phyloP scores from a whole-genome alignment of 352 stramenopile species.

The Globisporangium polare region DNA sequence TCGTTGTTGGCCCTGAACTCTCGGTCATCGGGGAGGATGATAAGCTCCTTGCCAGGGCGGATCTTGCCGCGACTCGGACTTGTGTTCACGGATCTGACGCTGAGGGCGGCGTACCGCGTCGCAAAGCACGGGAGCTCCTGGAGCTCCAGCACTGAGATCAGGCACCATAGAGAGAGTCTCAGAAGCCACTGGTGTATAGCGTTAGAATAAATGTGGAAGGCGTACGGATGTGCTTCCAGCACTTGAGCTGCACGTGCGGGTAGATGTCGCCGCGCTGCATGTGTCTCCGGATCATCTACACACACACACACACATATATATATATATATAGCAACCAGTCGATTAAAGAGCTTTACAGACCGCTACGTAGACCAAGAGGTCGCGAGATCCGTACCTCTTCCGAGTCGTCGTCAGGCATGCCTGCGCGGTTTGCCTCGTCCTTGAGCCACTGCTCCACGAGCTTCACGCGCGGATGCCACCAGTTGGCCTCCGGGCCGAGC shows the following conservation, averaged over 20 bases:
- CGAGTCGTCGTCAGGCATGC: conserved; percentile 62
- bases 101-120: conserved; percentile 10
- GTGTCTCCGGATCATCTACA: conserved; percentile 60
- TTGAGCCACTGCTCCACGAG: conserved; percentile 69
- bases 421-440: conserved; percentile 50
- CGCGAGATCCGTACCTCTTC: conserved; percentile 42
- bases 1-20: conserved; percentile 10
- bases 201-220: not conserved
- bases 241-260: conserved; percentile 56
- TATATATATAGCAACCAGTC: not conserved
- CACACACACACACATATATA: not conserved
- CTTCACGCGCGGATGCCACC: conserved; percentile 68
- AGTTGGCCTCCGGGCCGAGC: conserved; percentile 38
- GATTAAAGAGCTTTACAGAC: not conserved
- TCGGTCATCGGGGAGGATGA: conserved; percentile 58
- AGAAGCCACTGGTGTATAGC: not conserved
- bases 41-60: conserved; percentile 71
- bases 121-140: conserved; percentile 55
- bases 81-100: conserved; percentile 11
- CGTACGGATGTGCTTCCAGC: conserved; percentile 74
- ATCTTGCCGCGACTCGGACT: conserved; percentile 76
- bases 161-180: no score
- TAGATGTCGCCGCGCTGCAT: conserved; percentile 75
- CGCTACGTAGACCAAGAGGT: not conserved
- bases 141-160: conserved; percentile 51